Evolutionary conservation across 2,329 filamentous ascomycete species (phyloP).

Genomic region (Fusarium sp.): DNA sequence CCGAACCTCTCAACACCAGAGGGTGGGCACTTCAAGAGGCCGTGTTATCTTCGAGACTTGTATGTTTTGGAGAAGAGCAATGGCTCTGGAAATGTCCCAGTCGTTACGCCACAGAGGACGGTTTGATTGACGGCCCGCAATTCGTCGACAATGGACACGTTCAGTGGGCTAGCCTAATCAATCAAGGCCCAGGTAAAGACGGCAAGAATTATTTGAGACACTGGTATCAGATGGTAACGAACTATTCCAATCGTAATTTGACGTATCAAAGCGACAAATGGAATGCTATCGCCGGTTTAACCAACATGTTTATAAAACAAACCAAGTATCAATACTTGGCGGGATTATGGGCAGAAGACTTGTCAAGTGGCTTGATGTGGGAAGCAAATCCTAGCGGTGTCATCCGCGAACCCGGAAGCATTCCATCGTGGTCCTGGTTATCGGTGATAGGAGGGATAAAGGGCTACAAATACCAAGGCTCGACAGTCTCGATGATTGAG

Average conservation of each 20-base stretch:
- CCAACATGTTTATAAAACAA: background rate
- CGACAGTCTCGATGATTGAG: background rate
- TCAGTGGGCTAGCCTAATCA: background rate
- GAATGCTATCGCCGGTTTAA: conserved; percentile 13
- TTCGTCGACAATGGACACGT: background rate
- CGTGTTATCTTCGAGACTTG: background rate
- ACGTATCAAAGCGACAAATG: conserved; percentile 7
- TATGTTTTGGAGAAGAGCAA: conserved; percentile 9
- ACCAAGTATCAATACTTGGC: background rate
- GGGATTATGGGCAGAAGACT: conserved; percentile 18
- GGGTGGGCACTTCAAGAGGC: conserved; percentile 21
- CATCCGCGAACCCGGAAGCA: rapidly evolving
- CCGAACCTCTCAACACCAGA: conserved; percentile 3
- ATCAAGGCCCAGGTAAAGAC: background rate
- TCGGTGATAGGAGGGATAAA: conserved; percentile 9
- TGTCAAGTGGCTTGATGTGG: conserved; percentile 6
- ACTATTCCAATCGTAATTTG: background rate
- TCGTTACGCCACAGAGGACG: conserved; percentile 11
- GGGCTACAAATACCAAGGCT: background rate
- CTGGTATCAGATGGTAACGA: conserved; percentile 10
- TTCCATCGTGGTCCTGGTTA: conserved; percentile 13
- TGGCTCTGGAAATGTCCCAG: conserved; percentile 25
- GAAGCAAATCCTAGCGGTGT: conserved; percentile 1
- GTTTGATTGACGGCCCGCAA: background rate
- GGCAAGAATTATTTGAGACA: background rate